phyloP scores from a whole-genome alignment of 257 asterid genomes.

The Thymus mandschuricus region DNA sequence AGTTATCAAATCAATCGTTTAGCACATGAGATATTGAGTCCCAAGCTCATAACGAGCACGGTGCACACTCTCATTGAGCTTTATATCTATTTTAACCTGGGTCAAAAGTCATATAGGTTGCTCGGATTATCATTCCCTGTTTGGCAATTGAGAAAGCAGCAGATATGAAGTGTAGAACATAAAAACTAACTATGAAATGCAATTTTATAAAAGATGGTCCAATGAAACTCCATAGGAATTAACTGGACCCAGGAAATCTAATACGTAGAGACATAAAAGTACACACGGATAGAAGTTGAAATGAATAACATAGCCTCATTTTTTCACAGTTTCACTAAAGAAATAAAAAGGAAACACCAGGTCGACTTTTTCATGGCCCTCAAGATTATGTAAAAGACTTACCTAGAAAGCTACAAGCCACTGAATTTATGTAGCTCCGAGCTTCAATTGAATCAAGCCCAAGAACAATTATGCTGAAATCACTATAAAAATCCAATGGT shows the following conservation, averaged over 20 bases:
- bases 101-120: constrained; percentile 2
- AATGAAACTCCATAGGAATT: constrained; percentile 1
- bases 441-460: constrained; percentile 99
- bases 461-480: constrained; percentile 90
- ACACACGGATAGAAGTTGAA: not conserved
- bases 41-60: not conserved
- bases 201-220: not conserved
- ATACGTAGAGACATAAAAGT: not conserved
- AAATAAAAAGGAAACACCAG: not conserved
- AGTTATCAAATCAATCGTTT: not conserved
- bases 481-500: constrained; percentile 84
- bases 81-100: not conserved
- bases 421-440: constrained; percentile 92
- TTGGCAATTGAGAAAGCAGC: constrained; percentile 8
- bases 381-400: constrained; percentile 20
- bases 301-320: not conserved
- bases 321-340: not conserved
- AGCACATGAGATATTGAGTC: not conserved
- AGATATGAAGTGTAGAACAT: constrained; percentile 3
- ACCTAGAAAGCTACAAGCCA: constrained; percentile 97
- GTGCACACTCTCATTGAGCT: not conserved
- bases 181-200: not conserved
- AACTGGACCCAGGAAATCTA: not conserved
- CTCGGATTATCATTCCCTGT: not conserved
- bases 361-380: constrained; percentile 19